A percentile compares a stretch with the other conserved stretches of the same genome.
These are phyloP conservation scores for Aspergillus novoparasiticus DNA, from an alignment of 2,329 filamentous ascomycete genomes.

Conservation along the genomic window DNA sequence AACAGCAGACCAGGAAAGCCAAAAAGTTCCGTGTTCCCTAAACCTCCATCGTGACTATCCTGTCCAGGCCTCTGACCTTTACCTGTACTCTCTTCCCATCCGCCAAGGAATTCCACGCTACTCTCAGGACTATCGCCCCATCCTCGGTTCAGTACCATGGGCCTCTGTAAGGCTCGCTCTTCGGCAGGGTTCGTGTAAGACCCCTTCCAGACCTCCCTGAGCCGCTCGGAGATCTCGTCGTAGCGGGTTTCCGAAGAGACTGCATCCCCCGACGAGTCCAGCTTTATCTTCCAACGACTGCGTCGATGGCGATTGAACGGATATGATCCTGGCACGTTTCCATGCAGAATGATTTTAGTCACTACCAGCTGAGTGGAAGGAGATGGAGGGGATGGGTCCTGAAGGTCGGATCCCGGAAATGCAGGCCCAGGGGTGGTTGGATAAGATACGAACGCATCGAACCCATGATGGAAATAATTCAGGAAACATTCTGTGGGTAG, in stretches of 20 bases:
- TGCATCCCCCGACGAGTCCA: conserved; percentile 44
- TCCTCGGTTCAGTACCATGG: conserved; percentile 86
- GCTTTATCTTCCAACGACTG: conserved; percentile 78
- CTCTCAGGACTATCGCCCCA: conserved; percentile 91
- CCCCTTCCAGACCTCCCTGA: conserved; percentile 71
- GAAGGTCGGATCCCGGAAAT: conserved; percentile 56
- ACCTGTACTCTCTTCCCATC: conserved; percentile 75
- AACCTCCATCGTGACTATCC: conserved; percentile 52
- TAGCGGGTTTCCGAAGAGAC: conserved; percentile 79
- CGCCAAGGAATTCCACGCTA: conserved; percentile 81
- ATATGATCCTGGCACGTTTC: conserved; percentile 93
- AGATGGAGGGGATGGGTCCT: conserved; percentile 32
- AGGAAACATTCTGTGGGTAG: conserved; percentile 72
- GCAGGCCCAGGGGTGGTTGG: conserved; percentile 66
- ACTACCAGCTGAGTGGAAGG: conserved; percentile 70
- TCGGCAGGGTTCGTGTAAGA: conserved; percentile 61
- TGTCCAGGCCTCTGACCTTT: conserved; percentile 47
- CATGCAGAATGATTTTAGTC: conserved; percentile 90
- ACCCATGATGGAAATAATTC: conserved; percentile 95
- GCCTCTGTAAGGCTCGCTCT: conserved; percentile 56
- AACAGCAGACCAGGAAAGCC: conserved; percentile 94
- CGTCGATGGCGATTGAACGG: conserved; percentile 93
- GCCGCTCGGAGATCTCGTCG: conserved; percentile 66
- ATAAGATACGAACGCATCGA: conserved; percentile 88
- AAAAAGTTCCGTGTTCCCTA: conserved; percentile 81